These are phyloP conservation scores for Podaxis mareebaensis DNA, from an alignment of 768 basidiomycete species.

Conservation along the genomic window DNA sequence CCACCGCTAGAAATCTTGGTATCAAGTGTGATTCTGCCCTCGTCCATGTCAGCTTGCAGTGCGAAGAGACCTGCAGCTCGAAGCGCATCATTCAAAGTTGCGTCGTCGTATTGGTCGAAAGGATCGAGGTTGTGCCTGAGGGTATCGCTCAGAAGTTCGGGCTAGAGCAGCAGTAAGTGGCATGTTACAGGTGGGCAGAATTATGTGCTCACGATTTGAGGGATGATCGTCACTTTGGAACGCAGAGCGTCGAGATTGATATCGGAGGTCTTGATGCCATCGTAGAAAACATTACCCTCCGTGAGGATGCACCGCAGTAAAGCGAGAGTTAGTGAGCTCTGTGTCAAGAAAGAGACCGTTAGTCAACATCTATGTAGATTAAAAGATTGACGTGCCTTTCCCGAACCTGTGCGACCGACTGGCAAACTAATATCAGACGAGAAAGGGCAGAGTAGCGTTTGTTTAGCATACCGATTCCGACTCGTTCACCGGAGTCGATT, in stretches of 20 bases:
- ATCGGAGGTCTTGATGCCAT: slow-evolving; percentile 44
- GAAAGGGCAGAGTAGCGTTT: not conserved
- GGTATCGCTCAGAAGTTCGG: slow-evolving; percentile 36
- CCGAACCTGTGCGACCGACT: slow-evolving; percentile 45
- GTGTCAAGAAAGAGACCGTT: not conserved
- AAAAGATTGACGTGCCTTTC: slow-evolving; percentile 29
- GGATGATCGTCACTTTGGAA: slow-evolving; percentile 58
- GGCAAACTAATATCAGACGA: not conserved
- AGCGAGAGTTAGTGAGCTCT: slow-evolving; percentile 43
- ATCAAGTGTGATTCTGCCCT: slow-evolving; percentile 50
- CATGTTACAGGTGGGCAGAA: not conserved
- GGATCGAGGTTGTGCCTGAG: slow-evolving; percentile 63
- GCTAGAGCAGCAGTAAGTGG: slow-evolving; percentile 20
- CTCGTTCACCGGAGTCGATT: slow-evolving; percentile 52
- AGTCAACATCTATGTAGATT: not conserved
- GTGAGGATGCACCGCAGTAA: slow-evolving; percentile 56
- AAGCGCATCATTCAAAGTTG: slow-evolving; percentile 34
- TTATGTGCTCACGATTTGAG: slow-evolving; percentile 35
- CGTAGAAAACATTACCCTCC: slow-evolving; percentile 53
- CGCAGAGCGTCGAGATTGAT: slow-evolving; percentile 58
- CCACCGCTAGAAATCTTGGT: slow-evolving; percentile 51
- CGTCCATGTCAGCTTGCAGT: slow-evolving; percentile 39
- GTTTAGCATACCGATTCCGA: slow-evolving; percentile 44
- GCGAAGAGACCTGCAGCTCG: slow-evolving; percentile 38
- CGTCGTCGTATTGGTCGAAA: slow-evolving; percentile 55